These are phyloP conservation scores for Aspergillus melleus DNA, from an alignment of 2,329 filamentous ascomycete genomes.

Conservation along the genomic window DNA sequence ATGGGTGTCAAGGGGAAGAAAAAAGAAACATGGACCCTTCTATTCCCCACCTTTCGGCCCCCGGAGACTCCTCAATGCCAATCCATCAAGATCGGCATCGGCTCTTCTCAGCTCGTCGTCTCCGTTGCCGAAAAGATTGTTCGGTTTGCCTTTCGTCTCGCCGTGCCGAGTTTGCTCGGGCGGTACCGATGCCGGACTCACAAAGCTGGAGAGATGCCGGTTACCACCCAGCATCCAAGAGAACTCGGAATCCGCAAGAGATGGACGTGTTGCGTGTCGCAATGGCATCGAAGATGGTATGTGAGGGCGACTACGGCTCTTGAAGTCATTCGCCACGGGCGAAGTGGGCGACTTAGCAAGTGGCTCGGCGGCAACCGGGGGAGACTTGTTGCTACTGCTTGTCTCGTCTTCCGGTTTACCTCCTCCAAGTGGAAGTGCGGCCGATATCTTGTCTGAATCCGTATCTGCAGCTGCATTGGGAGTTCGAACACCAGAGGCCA, in stretches of 20 bases:
- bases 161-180: slow-evolving; percentile 45
- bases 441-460: slow-evolving; percentile 1
- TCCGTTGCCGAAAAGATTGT: slow-evolving; percentile 35
- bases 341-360: slow-evolving; percentile 8
- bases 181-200: slow-evolving; percentile 45
- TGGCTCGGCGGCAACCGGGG: slow-evolving; percentile 6
- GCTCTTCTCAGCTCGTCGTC: slow-evolving; percentile 31
- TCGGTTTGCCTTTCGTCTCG: slow-evolving; percentile 31
- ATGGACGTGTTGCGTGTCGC: slow-evolving; percentile 36
- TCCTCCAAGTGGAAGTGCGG: background rate
- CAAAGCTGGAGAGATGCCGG: slow-evolving; percentile 46
- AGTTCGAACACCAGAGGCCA: slow-evolving; percentile 12
- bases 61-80: slow-evolving; percentile 42
- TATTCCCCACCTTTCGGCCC: slow-evolving; percentile 22
- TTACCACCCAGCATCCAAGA: slow-evolving; percentile 53
- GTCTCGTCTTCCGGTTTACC: slow-evolving; percentile 1
- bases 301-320: slow-evolving; percentile 3
- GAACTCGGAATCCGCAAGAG: slow-evolving; percentile 48
- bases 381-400: slow-evolving; percentile 4
- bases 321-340: slow-evolving; percentile 9
- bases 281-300: slow-evolving; percentile 22
- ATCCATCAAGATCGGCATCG: slow-evolving; percentile 36
- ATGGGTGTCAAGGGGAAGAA: background rate
- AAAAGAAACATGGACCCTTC: background rate
- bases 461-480: slow-evolving; percentile 7